Percentiles rank a stretch among this genome's conserved stretches.
These are phyloP conservation scores for Botrytis aclada DNA, from an alignment of 2,329 filamentous ascomycete genomes.

Conservation along the genomic window DNA sequence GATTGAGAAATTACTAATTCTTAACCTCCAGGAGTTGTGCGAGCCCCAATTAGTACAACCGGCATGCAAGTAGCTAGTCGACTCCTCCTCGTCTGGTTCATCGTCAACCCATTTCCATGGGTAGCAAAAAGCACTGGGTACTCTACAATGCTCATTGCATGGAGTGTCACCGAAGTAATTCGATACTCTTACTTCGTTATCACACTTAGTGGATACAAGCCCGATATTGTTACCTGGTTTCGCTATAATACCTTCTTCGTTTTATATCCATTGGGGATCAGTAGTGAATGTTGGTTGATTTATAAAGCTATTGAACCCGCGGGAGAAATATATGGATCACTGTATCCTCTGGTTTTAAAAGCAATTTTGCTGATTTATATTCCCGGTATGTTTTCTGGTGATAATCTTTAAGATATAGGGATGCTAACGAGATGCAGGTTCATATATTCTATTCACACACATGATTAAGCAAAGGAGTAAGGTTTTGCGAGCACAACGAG, in stretches of 20 bases:
- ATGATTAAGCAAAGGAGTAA: conserved; percentile 91
- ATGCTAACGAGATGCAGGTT: conserved; percentile 36
- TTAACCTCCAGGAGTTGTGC: conserved; percentile 64
- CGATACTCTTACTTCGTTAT: conserved; percentile 90
- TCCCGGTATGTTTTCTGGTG: conserved; percentile 58
- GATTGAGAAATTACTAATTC: conserved; percentile 21
- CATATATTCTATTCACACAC: conserved; percentile 85
- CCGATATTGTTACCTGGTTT: conserved; percentile 70
- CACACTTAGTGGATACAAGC: conserved; percentile 61
- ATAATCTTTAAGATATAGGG: background rate
- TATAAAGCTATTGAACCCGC: conserved; percentile 65
- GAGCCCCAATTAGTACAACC: conserved; percentile 81
- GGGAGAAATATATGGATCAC: conserved; percentile 44
- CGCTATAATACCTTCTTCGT: conserved; percentile 91
- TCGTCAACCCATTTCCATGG: conserved; percentile 71
- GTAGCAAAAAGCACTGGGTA: conserved; percentile 62
- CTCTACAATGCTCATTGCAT: conserved; percentile 77
- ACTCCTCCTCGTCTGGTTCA: conserved; percentile 83
- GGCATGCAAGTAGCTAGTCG: conserved; percentile 86
- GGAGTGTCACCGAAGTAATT: conserved; percentile 88
- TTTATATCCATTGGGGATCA: conserved; percentile 88
- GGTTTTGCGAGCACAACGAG: conserved; percentile 61
- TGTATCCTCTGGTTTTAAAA: conserved; percentile 59
- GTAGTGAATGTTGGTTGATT: conserved; percentile 80
- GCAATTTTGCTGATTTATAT: conserved; percentile 71